Evolutionary conservation across 106 monocot genomes (phyloP), one percentile per base, ranked within the genome.

Genomic region (Allium cepa): DNA sequence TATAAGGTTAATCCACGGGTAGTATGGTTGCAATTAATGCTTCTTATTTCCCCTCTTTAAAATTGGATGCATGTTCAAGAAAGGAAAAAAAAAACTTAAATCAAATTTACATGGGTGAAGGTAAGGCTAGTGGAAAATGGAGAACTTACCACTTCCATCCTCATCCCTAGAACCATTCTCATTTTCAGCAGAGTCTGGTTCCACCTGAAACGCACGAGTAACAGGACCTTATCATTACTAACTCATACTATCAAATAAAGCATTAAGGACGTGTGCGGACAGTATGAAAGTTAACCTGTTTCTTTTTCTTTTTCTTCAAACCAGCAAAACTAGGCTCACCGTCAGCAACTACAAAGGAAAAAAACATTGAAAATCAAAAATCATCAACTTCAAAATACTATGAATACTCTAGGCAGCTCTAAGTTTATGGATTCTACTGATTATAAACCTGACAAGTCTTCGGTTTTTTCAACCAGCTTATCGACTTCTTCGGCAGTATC

Each of bases 251-350:
- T 36, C 3, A 36, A 36, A 36, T 36, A 36, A 5, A 36, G 36
- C 5, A 36, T 36, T 36, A 36, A 36, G 3, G 36, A 36, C 1
- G 5, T 5, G 5, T 36, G 36, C 5, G 4, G 7, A 36, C 26
- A 13, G 14, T 52, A 14, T 8, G 26, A 46, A 60, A 8, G 27
- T 11, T 50, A 60, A 92, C 97, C 71, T 53, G 96, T 69, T 97
- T 97, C 82, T 92, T 97, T 69, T 97, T 97, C 82, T 97, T 97
- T 57, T 97, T 92, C 87, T 97, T 97, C 88, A 78, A 63, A 49
- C 92, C 97, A 79, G 50, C 76, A 80, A 97, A 97, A 67, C 59
- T 82, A 55, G 81, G 69, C 63, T 97, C 92, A 12, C 72, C 57
- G 0, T 66, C 69, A 48, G 92, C 92, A 72, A 76, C 69, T 70